phyloP scores from a whole-genome alignment of 2,329 filamentous ascomycete species.

The Calonectria pseudoreteaudii region DNA sequence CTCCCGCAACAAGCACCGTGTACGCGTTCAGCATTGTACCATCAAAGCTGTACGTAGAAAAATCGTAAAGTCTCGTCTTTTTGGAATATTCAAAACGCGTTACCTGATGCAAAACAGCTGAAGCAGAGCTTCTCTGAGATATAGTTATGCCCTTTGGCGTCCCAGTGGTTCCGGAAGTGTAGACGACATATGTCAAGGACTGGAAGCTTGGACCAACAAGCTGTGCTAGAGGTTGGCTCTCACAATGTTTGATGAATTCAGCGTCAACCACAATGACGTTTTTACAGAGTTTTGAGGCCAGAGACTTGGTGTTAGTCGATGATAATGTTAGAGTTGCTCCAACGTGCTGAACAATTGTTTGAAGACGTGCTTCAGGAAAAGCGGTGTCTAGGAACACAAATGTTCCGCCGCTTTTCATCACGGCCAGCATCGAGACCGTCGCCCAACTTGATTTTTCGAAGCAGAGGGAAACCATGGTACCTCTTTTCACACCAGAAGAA shows the following conservation, averaged over 20 bases:
- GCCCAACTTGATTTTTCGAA: background rate
- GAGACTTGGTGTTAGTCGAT: background rate
- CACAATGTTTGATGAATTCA: background rate
- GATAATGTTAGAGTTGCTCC: background rate
- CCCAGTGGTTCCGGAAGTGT: background rate
- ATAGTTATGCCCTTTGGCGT: background rate
- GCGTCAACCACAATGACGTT: background rate
- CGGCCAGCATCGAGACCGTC: background rate
- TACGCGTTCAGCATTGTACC: constrained; percentile 21
- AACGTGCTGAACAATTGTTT: background rate
- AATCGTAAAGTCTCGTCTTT: constrained; percentile 4
- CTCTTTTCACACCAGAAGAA: too few relatives aligned
- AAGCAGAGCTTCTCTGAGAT: background rate
- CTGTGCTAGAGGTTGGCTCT: too few relatives aligned
- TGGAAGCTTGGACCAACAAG: background rate
- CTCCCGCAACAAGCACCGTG: constrained; percentile 16
- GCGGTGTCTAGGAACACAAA: background rate
- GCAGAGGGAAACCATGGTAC: background rate
- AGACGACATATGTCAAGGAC: background rate
- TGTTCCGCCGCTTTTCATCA: background rate
- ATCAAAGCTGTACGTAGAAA: constrained; percentile 31
- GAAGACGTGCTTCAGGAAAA: background rate
- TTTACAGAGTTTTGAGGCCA: background rate
- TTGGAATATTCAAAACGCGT: background rate
- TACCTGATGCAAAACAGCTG: constrained; percentile 1